A percentile compares a stretch with the other conserved stretches of the same genome.
These are phyloP conservation scores for Teratosphaeria viscida DNA, from an alignment of 2,329 filamentous ascomycete species.

Conservation along the genomic window DNA sequence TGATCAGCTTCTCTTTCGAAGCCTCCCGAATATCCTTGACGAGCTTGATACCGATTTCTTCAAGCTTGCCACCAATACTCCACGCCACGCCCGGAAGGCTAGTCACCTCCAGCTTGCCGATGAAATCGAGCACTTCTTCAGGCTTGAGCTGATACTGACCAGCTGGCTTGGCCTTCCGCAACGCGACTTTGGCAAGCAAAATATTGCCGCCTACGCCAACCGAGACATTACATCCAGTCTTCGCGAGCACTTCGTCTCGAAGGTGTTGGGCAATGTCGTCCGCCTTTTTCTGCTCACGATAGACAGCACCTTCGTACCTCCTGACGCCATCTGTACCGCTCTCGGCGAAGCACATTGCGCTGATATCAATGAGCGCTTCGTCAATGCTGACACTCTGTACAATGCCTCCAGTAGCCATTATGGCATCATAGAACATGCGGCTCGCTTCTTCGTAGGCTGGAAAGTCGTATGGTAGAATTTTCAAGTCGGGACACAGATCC, in stretches of 20 bases:
- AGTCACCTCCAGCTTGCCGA: constrained; percentile 67
- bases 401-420: constrained; percentile 66
- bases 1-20: constrained; percentile 64
- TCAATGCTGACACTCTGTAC: constrained; percentile 97
- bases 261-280: constrained; percentile 59
- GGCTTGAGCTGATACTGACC: constrained; percentile 84
- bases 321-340: constrained; percentile 56
- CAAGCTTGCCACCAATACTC: constrained; percentile 77
- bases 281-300: constrained; percentile 68
- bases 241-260: constrained; percentile 58
- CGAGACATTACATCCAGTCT: constrained; percentile 78
- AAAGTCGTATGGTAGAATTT: constrained; percentile 92
- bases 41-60: constrained; percentile 70
- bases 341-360: constrained; percentile 54
- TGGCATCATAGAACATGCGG: constrained; percentile 72
- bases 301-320: constrained; percentile 57
- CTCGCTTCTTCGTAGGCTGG: constrained; percentile 90
- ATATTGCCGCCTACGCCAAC: constrained; percentile 90
- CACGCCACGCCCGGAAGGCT: constrained; percentile 85
- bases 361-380: constrained; percentile 82
- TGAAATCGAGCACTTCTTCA: constrained; percentile 64
- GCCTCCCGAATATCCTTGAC: constrained; percentile 74
- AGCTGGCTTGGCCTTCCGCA: constrained; percentile 86
- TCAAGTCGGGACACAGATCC: constrained; percentile 72
- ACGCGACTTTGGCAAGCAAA: constrained; percentile 77